Percentiles rank a stretch among this genome's conserved stretches.
phyloP scores from a whole-genome alignment of 305 asterid genomes.

The Ajuga reptans region DNA sequence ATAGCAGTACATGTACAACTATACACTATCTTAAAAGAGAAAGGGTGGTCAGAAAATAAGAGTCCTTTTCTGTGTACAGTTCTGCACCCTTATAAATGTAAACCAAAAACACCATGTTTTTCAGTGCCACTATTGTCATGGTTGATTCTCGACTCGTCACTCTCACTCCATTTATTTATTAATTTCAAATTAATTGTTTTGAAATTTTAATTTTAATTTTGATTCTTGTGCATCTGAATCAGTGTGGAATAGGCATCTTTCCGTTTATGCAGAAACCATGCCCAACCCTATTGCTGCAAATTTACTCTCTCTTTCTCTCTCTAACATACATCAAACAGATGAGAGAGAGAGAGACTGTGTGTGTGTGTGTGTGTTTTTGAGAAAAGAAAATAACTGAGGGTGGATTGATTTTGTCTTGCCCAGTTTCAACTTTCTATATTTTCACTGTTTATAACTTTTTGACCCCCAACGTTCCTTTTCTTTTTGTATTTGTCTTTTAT shows the following conservation, averaged over 20 bases:
- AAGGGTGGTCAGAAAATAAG: conserved; percentile 12
- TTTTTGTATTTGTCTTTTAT: neutral
- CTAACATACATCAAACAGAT: neutral
- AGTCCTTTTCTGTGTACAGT: conserved; percentile 27
- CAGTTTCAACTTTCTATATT: neutral
- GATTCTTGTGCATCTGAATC: conserved; percentile 29
- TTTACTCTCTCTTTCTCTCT: neutral
- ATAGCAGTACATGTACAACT: no score
- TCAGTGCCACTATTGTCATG: conserved; percentile 56
- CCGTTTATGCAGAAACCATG: conserved; percentile 24
- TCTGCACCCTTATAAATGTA: conserved; percentile 35
- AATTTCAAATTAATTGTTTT: no score
- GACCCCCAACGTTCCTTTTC: no score
- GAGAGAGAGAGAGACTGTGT: neutral
- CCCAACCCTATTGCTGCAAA: neutral
- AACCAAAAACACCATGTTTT: conserved; percentile 44
- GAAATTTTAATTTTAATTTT: neutral
- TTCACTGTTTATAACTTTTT: neutral
- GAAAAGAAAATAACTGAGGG: neutral
- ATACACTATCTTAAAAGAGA: neutral
- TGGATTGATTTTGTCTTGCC: neutral
- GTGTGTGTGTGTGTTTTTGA: neutral
- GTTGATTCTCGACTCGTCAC: conserved; percentile 35
- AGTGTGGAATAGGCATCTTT: conserved; percentile 33
- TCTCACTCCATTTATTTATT: conserved; percentile 31